These are phyloP conservation scores for Aspergillus sp. DNA, from an alignment of 2,329 filamentous ascomycete species.

Conservation along the genomic window DNA sequence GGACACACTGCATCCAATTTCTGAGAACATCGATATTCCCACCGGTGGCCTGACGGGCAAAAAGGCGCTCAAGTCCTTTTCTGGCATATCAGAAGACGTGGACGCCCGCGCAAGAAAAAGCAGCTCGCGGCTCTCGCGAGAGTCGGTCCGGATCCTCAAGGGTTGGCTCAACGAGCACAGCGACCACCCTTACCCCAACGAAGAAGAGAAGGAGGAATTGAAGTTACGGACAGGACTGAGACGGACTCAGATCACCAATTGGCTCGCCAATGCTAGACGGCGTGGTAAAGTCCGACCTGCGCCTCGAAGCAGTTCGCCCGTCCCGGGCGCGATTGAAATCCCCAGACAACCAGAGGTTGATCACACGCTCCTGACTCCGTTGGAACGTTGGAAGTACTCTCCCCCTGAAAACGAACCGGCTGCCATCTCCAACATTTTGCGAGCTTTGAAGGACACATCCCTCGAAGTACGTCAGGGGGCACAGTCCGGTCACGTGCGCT, in stretches of 20 bases:
- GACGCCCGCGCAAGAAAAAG: constrained; percentile 57
- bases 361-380: constrained; percentile 57
- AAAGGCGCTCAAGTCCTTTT: constrained; percentile 42
- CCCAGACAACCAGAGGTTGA: constrained; percentile 56
- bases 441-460: constrained; percentile 53
- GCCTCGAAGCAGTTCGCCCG: constrained; percentile 68
- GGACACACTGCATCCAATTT: constrained; percentile 45
- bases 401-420: constrained; percentile 70
- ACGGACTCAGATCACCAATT: constrained; percentile 83
- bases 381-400: constrained; percentile 69
- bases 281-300: constrained; percentile 70
- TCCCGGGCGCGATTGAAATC: constrained; percentile 71
- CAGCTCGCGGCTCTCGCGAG: constrained; percentile 74
- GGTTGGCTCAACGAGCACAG: constrained; percentile 80
- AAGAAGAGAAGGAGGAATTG: constrained; percentile 79
- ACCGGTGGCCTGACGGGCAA: constrained; percentile 41
- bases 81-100: constrained; percentile 36
- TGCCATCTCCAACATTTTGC: constrained; percentile 61
- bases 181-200: constrained; percentile 82
- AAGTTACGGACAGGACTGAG: constrained; percentile 77
- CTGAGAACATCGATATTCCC: constrained; percentile 42
- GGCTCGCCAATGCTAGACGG: constrained; percentile 85
- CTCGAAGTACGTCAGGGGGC: constrained; percentile 34
- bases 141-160: constrained; percentile 77
- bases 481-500: constrained; percentile 33